These are phyloP conservation scores for Apophysomyces sp. DNA, from an alignment of 371 early-diverging fungal species.

Conservation along the genomic window DNA sequence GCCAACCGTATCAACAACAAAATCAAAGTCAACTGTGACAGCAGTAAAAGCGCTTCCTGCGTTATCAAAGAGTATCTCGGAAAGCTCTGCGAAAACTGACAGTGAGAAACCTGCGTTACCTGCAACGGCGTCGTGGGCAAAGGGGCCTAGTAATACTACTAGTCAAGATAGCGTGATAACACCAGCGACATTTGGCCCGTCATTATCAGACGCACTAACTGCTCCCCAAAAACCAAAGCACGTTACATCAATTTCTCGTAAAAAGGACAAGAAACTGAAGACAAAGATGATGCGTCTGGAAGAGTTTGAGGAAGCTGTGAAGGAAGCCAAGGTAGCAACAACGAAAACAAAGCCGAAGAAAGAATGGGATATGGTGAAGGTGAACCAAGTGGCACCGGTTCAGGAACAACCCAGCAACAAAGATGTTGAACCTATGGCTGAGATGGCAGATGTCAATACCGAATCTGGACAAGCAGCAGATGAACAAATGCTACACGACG, in stretches of 20 bases:
- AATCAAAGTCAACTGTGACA: background rate
- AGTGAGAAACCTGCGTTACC: constrained; percentile 61
- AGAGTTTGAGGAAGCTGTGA: constrained; percentile 41
- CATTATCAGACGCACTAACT: constrained; percentile 41
- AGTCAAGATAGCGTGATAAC: constrained; percentile 32
- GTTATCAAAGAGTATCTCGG: constrained; percentile 18
- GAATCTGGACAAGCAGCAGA: background rate
- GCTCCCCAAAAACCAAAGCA: constrained; percentile 49
- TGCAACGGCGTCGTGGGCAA: constrained; percentile 66
- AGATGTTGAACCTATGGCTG: background rate
- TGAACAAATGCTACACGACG: background rate
- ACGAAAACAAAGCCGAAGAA: constrained; percentile 8
- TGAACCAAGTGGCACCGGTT: background rate
- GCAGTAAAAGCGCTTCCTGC: constrained; percentile 18
- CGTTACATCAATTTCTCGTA: constrained; percentile 25
- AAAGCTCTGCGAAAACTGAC: constrained; percentile 10
- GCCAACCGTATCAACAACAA: constrained; percentile 11
- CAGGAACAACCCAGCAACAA: background rate
- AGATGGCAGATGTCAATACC: background rate
- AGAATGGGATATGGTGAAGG: background rate
- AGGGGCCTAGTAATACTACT: constrained; percentile 29
- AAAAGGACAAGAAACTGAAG: constrained; percentile 45
- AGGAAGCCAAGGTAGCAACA: constrained; percentile 10
- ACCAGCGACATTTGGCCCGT: constrained; percentile 46
- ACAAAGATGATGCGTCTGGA: constrained; percentile 46